Percentiles rank a stretch among this genome's conserved stretches.
These are phyloP conservation scores for Pseudogymnoascus sp. DNA, from an alignment of 2,329 filamentous ascomycete species.

Conservation along the genomic window DNA sequence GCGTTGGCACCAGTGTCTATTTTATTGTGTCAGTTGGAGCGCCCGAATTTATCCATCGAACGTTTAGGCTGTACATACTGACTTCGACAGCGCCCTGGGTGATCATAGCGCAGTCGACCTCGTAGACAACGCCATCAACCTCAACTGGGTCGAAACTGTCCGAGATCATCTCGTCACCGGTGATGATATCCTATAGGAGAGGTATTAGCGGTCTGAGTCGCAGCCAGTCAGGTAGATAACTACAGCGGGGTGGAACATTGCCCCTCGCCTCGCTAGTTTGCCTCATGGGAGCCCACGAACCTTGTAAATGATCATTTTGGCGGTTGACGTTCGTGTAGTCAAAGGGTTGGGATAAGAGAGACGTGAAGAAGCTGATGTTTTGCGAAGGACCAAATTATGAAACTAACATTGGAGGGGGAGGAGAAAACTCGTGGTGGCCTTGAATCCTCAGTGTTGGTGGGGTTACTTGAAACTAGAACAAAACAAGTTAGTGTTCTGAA, in stretches of 20 bases:
- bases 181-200: constrained; percentile 67
- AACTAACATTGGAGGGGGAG: constrained; percentile 9
- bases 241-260: constrained; percentile 12
- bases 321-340: constrained; percentile 29
- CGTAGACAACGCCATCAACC: constrained; percentile 73
- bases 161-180: constrained; percentile 91
- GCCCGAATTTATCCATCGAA: neutral
- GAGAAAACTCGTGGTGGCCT: constrained; percentile 10
- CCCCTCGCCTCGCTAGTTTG: neutral
- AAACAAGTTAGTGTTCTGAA: neutral
- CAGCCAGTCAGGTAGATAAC: constrained; percentile 13
- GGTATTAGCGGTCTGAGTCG: constrained; percentile 13
- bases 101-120: constrained; percentile 90
- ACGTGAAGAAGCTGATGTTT: constrained; percentile 14
- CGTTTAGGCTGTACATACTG: constrained; percentile 39
- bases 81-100: constrained; percentile 66
- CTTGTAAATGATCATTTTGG: constrained; percentile 69
- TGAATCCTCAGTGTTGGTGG: constrained; percentile 9
- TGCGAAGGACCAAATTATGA: constrained; percentile 8
- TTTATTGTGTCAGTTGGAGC: constrained; percentile 16
- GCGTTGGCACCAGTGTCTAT: constrained; percentile 90
- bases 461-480: neutral
- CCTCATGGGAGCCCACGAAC: constrained; percentile 33
- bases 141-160: constrained; percentile 84
- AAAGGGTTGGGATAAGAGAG: constrained; percentile 11